Conservation (phyloP, 2,329 filamentous ascomycete species). For the Epichloe amarillans region DNA sequence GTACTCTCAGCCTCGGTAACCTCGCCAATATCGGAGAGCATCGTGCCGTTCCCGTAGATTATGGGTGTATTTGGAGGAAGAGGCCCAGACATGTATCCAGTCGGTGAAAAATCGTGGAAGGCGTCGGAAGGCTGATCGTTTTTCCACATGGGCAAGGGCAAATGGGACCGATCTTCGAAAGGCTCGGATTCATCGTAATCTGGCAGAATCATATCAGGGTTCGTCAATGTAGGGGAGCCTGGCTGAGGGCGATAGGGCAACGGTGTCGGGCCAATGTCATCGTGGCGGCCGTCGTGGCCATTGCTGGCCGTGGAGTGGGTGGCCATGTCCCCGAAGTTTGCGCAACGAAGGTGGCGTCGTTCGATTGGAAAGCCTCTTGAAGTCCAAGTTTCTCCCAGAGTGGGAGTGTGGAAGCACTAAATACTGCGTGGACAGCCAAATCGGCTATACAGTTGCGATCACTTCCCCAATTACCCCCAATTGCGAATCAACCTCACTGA, state of each 20-base stretch:
- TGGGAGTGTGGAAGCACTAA: not conserved
- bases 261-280: slow-evolving; percentile 12
- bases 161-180: slow-evolving; percentile 36
- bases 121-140: slow-evolving; percentile 24
- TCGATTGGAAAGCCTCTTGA: not conserved
- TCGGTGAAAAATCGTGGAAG: slow-evolving; percentile 29
- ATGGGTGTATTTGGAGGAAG: slow-evolving; percentile 47
- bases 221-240: slow-evolving; percentile 75
- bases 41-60: slow-evolving; percentile 56
- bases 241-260: slow-evolving; percentile 36
- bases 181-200: slow-evolving; percentile 49
- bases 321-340: slow-evolving; percentile 16
- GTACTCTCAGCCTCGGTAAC: slow-evolving; percentile 41
- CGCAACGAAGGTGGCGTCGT: not conserved
- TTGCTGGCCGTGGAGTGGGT: slow-evolving; percentile 15
- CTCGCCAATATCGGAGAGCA: slow-evolving; percentile 53
- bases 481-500: not conserved
- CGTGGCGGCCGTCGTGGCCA: slow-evolving; percentile 17
- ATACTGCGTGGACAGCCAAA: not conserved
- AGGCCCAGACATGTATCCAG: slow-evolving; percentile 28
- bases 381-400: not conserved
- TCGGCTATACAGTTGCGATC: not conserved
- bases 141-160: slow-evolving; percentile 40
- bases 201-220: slow-evolving; percentile 89
- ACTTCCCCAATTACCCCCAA: not conserved